These are phyloP conservation scores for Fusarium dlaminii DNA, from an alignment of 2,329 filamentous ascomycete genomes.

Conservation along the genomic window DNA sequence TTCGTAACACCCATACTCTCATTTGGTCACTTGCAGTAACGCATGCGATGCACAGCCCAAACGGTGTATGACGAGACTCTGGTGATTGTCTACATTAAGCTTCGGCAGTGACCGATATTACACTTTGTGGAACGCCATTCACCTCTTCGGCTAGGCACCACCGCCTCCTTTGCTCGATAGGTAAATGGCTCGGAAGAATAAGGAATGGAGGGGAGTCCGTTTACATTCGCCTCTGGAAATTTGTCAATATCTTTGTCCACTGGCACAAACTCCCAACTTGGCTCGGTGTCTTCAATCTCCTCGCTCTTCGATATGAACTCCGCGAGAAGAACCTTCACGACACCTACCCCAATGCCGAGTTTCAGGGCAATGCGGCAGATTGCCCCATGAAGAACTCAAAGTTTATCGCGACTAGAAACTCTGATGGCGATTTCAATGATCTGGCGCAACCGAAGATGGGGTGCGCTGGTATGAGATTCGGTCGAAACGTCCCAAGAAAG, in stretches of 20 bases:
- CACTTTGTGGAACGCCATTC: neutral
- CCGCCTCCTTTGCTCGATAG: neutral
- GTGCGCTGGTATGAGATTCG: constrained; percentile 16
- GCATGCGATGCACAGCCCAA: neutral
- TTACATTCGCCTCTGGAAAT: constrained; percentile 18
- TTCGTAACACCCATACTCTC: rapidly evolving
- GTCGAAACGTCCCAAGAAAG: constrained; percentile 16
- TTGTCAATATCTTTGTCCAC: constrained; percentile 1
- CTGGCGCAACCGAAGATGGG: constrained; percentile 19
- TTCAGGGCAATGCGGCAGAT: neutral
- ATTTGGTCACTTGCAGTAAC: no score
- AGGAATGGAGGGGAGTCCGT: neutral
- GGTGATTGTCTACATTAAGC: neutral
- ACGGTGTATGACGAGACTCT: no score
- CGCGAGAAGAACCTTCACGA: constrained; percentile 20
- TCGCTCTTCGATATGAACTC: constrained; percentile 26
- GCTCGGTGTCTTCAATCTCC: constrained; percentile 21
- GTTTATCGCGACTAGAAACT: constrained; percentile 2
- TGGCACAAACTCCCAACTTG: constrained; percentile 25
- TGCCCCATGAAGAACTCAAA: constrained; percentile 25
- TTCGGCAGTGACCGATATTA: neutral
- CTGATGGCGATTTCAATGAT: constrained; percentile 15
- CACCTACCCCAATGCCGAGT: constrained; percentile 8
- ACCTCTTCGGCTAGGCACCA: neutral
- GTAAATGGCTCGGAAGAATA: neutral